Evolutionary conservation across 805 yeast genomes (phyloP).

Genomic region (Kluyveromyces aestuarii): DNA sequence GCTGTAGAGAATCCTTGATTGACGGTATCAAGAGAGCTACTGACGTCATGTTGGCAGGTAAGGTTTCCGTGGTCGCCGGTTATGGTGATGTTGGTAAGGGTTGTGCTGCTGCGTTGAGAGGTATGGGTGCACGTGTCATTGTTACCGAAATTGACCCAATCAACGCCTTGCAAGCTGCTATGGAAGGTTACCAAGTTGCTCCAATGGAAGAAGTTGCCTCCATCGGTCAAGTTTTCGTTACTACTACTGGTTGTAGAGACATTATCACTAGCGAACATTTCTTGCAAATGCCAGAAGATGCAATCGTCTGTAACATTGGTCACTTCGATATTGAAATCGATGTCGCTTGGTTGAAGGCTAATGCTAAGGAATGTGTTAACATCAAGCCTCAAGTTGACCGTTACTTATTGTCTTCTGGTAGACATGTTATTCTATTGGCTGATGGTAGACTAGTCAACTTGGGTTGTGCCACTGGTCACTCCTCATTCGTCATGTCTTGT

Average conservation of each 20-base stretch:
- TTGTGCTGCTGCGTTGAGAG: slow-evolving; percentile 97
- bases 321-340: slow-evolving; percentile 99
- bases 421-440: slow-evolving; percentile 91
- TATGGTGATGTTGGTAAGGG: slow-evolving; percentile 99
- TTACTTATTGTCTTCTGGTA: slow-evolving; percentile 79
- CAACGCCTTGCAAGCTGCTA: slow-evolving; percentile 99
- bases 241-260: slow-evolving; percentile 99
- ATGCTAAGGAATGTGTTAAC: slow-evolving; percentile 89
- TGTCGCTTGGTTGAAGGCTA: slow-evolving; percentile 96
- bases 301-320: slow-evolving; percentile 99
- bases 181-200: slow-evolving; percentile 94
- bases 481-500: slow-evolving; percentile 98
- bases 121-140: slow-evolving; percentile 98
- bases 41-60: slow-evolving; percentile 99
- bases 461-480: slow-evolving; percentile 99
- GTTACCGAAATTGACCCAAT: slow-evolving; percentile 98
- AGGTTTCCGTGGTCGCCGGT: slow-evolving; percentile 98
- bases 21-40: slow-evolving; percentile 99
- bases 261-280: slow-evolving; percentile 87
- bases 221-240: slow-evolving; percentile 93
- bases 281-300: slow-evolving; percentile 94
- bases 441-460: slow-evolving; percentile 99
- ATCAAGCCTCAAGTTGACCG: slow-evolving; percentile 99
- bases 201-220: slow-evolving; percentile 92
- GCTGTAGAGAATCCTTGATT: slow-evolving; percentile 96